Base-by-base conservation (phyloP, 2,329 filamentous ascomycete species). In the Amphichorda felina region DNA sequence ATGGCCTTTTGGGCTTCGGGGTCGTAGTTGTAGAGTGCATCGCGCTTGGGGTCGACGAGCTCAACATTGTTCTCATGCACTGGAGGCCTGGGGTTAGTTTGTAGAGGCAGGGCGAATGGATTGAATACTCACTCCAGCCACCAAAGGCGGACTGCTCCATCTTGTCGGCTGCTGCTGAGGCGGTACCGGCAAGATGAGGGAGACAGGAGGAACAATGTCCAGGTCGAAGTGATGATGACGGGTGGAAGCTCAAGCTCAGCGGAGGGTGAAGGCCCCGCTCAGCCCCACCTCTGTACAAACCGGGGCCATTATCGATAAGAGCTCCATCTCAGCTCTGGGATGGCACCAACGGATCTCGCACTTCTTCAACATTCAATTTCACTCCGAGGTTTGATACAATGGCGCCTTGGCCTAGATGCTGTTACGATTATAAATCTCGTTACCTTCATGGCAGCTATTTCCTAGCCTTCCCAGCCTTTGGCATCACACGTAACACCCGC, bases 11-110 rank as follows among this genome's bases (percentile, higher is more conserved):
- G 81, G 30, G 75, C 72, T 2, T 66, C 66, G 41, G 66, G 57
- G 45, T 87, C 75, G 65, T 91, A 94, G 51, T 73, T 71, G 68
- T 95, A 98, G 48, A 98, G 84, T 31, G 86, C 86, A 60, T 98
- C 91, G 50, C 86, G 83, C 46, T 76, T 75, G 36, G 83, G 74
- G 55, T 98, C 88, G 50, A 94, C 78, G 41, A 95, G 74, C 54
- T 80, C 72, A 60, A 87, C 67, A 41, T 81, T 78, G 59, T 94
- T 94, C 56, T 94, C 85, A 53, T 91, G 75, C 70, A 94, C 89
- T 94, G 41, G 27, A 37, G 36, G 28, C n/a, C n/a, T 11, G 26
- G 29, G 11, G 21, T 42, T 25, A 43, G 38, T 15, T 15, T 33
- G 19, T 8, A 14, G 14, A 18, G 28, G 14, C n/a, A 28, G 10